These are phyloP conservation scores for Citrus sinensis DNA, from an alignment of 345 rosid species.

Conservation along the genomic window DNA sequence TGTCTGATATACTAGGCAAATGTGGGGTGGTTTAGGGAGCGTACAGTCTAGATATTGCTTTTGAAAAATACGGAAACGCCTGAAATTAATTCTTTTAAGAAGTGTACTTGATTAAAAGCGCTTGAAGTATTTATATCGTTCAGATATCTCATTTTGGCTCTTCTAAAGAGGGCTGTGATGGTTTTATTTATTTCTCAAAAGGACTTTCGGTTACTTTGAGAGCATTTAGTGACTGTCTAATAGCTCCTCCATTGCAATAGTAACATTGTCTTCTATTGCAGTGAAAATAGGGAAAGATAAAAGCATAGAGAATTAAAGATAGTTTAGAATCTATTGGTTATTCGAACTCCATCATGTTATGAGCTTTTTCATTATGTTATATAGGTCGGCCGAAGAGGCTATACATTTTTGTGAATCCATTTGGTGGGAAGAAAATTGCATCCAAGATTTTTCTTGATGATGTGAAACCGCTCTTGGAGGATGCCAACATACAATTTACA, in stretches of 20 bases:
- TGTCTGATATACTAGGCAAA: background rate
- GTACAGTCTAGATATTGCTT: background rate
- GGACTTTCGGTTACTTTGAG: background rate
- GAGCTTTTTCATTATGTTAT: background rate
- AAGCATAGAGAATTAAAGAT: background rate
- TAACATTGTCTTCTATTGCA: background rate
- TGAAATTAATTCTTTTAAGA: background rate
- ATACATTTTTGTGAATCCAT: constrained; percentile 75
- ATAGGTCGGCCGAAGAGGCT: constrained; percentile 84
- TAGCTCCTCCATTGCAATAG: background rate
- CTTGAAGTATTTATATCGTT: background rate
- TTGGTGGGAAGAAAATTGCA: constrained; percentile 78
- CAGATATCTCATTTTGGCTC: background rate
- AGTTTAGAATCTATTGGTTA: background rate
- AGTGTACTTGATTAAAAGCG: background rate
- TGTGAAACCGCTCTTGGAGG: constrained; percentile 81
- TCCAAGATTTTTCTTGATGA: constrained; percentile 54
- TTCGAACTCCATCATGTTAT: background rate
- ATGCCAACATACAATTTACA: constrained; percentile 60
- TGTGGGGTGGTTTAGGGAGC: background rate
- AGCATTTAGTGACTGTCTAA: background rate
- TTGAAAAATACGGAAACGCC: background rate
- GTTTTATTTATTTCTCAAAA: background rate
- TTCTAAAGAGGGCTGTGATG: too few relatives aligned
- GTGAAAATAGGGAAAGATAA: background rate